These are phyloP conservation scores for Talaromyces sp. DNA, from an alignment of 2,329 filamentous ascomycete species.

Conservation along the genomic window DNA sequence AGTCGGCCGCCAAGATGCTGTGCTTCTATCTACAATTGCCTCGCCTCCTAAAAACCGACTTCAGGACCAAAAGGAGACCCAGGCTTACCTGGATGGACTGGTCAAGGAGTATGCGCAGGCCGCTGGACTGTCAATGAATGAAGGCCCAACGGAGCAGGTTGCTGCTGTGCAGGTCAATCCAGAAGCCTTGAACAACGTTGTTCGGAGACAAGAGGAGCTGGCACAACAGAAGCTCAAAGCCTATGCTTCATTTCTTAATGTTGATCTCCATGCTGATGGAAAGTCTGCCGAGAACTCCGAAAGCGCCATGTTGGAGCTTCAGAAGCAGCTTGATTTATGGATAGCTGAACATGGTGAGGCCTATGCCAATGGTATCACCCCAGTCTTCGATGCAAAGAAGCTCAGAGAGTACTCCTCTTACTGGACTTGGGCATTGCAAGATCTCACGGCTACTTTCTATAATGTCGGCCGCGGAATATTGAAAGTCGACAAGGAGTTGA, in stretches of 20 bases:
- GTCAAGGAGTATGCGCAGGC: slow-evolving; percentile 97
- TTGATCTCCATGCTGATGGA: neutral
- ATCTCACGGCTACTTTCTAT: slow-evolving; percentile 97
- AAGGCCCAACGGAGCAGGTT: neutral
- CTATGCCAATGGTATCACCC: slow-evolving; percentile 90
- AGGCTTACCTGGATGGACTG: slow-evolving; percentile 83
- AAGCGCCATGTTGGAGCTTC: slow-evolving; percentile 49
- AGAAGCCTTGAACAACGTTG: neutral
- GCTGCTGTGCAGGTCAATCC: slow-evolving; percentile 5
- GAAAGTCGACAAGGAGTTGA: slow-evolving; percentile 93
- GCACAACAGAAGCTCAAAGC: neutral
- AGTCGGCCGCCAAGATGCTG: slow-evolving; percentile 83
- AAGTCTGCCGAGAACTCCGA: neutral
- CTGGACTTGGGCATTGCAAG: slow-evolving; percentile 99
- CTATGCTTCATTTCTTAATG: neutral
- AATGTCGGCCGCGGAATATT: slow-evolving; percentile 94
- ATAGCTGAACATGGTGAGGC: slow-evolving; percentile 92
- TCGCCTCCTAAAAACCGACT: neutral
- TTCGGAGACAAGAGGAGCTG: neutral
- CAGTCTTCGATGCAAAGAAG: slow-evolving; percentile 88
- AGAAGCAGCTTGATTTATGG: slow-evolving; percentile 93
- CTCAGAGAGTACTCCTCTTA: slow-evolving; percentile 95
- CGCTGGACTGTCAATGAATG: slow-evolving; percentile 76
- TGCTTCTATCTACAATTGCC: slow-evolving; percentile 54
- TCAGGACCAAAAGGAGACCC: slow-evolving; percentile 84